phyloP scores from a whole-genome alignment of 2,329 filamentous ascomycete species.

The Bipolaris zeicola region DNA sequence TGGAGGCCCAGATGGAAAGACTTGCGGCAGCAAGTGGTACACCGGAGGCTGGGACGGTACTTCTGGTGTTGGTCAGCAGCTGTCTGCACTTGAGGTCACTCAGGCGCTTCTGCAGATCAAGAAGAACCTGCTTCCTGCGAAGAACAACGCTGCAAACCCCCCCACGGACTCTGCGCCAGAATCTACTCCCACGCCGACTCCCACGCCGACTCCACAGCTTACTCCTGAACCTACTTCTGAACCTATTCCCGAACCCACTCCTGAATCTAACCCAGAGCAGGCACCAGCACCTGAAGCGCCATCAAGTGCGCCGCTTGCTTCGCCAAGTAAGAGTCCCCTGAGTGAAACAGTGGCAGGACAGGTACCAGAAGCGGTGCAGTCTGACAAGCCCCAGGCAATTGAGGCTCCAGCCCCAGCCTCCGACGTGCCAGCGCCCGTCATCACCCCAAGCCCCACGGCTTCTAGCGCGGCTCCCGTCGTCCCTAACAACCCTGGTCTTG shows the following conservation, averaged over 20 bases:
- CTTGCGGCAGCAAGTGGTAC: constrained; percentile 56
- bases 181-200: constrained; percentile 23
- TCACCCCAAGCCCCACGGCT: constrained; percentile 7
- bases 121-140: constrained; percentile 38
- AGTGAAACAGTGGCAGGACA: constrained; percentile 8
- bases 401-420: background rate
- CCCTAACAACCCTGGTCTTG: constrained; percentile 19
- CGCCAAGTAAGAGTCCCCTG: constrained; percentile 6
- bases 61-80: constrained; percentile 52
- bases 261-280: background rate
- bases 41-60: constrained; percentile 50
- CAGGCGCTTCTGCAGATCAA: constrained; percentile 50
- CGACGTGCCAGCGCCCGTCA: constrained; percentile 2
- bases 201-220: background rate
- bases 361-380: background rate
- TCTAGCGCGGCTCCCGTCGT: constrained; percentile 8
- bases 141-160: constrained; percentile 29
- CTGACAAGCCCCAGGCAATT: constrained; percentile 16
- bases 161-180: constrained; percentile 19
- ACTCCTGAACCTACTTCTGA: background rate
- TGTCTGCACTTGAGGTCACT: constrained; percentile 53
- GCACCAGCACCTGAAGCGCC: background rate
- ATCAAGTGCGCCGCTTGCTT: background rate
- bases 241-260: background rate
- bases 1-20: constrained; percentile 46